Percentiles rank a stretch among this genome's conserved stretches.
These are phyloP conservation scores for Alternaria consortialis DNA, from an alignment of 2,329 filamentous ascomycete species.

Conservation along the genomic window DNA sequence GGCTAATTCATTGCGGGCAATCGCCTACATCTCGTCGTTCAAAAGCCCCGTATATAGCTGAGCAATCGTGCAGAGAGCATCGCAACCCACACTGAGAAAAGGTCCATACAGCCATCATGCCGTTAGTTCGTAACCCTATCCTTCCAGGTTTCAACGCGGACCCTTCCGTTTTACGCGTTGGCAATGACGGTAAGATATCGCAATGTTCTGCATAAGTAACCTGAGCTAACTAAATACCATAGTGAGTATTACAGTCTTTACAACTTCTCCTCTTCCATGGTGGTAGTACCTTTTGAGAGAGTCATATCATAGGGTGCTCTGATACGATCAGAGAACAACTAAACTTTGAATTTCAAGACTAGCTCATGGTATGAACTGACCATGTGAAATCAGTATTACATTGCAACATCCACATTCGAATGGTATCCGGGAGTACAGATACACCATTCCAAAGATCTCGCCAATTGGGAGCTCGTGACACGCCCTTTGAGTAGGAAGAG, in stretches of 20 bases:
- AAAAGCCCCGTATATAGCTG: not conserved
- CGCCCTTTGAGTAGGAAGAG: conserved; percentile 61
- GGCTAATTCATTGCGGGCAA: conserved; percentile 13
- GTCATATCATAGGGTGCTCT: not conserved
- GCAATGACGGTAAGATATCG: conserved; percentile 48
- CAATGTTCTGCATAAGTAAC: not conserved
- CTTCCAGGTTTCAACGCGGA: conserved; percentile 70
- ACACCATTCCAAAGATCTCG: conserved; percentile 64
- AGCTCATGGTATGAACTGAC: not conserved
- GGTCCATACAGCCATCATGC: conserved; percentile 34
- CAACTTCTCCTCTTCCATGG: not conserved
- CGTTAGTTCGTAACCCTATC: conserved; percentile 59
- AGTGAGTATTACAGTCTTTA: conserved; percentile 10
- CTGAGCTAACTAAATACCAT: conserved; percentile 6
- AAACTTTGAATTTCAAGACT: not conserved
- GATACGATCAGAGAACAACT: not conserved
- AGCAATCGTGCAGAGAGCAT: not conserved
- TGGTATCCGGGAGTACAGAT: conserved; percentile 65
- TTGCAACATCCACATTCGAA: conserved; percentile 70
- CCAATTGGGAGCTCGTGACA: conserved; percentile 63
- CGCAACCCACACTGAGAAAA: not conserved
- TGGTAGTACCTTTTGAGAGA: not conserved
- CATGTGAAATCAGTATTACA: conserved; percentile 56
- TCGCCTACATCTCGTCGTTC: not conserved
- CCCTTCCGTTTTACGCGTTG: conserved; percentile 63